A percentile compares a stretch with the other conserved stretches of the same genome.
phyloP scores from a whole-genome alignment of 1,284 basidiomycete genomes.

The Ganoderma lucidum region DNA sequence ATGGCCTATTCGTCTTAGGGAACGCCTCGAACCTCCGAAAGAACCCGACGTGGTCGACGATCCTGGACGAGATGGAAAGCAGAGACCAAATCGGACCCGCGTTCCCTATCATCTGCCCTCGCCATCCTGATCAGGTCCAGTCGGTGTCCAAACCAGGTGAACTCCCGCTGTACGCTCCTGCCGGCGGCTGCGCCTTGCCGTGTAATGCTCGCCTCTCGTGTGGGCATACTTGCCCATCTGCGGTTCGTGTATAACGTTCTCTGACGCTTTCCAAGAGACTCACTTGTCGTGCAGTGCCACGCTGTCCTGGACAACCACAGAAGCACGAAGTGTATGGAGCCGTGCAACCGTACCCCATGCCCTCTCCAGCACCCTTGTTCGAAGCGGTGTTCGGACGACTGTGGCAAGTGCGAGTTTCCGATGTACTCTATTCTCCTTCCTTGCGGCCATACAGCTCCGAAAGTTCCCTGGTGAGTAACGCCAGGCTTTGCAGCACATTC shows the following conservation, averaged over 20 bases:
- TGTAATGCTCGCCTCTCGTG: conserved; percentile 68
- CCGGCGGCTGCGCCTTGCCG: conserved; percentile 62
- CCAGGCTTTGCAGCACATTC: not conserved
- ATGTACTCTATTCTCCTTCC: conserved; percentile 59
- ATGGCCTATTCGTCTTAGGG: conserved; percentile 78
- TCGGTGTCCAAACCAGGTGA: conserved; percentile 59
- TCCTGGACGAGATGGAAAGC: conserved; percentile 64
- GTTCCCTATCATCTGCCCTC: conserved; percentile 66
- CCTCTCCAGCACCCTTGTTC: conserved; percentile 66
- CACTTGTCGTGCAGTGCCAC: conserved; percentile 62
- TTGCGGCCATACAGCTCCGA: conserved; percentile 62
- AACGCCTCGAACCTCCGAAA: conserved; percentile 63
- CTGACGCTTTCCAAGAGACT: not conserved
- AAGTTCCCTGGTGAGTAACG: conserved; percentile 61
- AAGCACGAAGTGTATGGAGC: conserved; percentile 40
- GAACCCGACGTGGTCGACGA: conserved; percentile 61
- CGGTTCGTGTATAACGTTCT: conserved; percentile 46
- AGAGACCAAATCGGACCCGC: conserved; percentile 56
- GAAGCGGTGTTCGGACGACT: conserved; percentile 60
- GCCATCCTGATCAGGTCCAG: conserved; percentile 56
- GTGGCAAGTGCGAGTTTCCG: conserved; percentile 64
- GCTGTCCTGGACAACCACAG: conserved; percentile 48
- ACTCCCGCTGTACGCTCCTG: conserved; percentile 62
- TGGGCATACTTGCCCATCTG: conserved; percentile 73
- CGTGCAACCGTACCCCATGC: conserved; percentile 61